Base-by-base conservation (phyloP, 2,329 filamentous ascomycete genomes). In the Trichoderma endophyticum region DNA sequence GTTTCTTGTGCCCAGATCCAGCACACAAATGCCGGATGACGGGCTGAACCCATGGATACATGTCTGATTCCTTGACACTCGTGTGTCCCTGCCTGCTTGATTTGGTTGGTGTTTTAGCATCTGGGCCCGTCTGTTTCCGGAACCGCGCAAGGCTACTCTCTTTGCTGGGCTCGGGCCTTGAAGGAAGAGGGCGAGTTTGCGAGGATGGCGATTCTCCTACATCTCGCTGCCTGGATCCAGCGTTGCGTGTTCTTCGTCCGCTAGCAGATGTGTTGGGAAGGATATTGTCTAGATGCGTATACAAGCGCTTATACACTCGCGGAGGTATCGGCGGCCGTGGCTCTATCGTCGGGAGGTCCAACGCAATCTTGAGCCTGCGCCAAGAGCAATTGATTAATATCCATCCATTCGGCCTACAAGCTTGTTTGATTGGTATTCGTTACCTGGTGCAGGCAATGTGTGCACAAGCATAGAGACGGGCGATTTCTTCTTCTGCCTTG, bases 371-470 rank as follows among this genome's bases (percentile, higher is more conserved):
- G 51, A 97, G 85, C 68, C 94, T 94, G 43, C 8, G 14, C 6
- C 12, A 14, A 26, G 18, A 1, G 9, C 12, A 34, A 34, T 7
- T 26, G 65, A 21, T 70, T 36, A 70, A 18, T 26, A 3, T 0
- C 14, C 6, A 5, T 0, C 11, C 12, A 30, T 1, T 7, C 4
- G 3, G 1, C 6, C 57, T 43, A 6, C 12, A 30, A 54, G 15
- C 1, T 1, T 28, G 28, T 18, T 0, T 26, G 14, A 14, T 5
- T 11, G 34, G 21, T 9, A 28, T 66, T 26, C n/a, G 24, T 59
- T 82, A 93, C 92, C 93, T 89, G 76, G 95, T 93, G 79, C 95
- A 98, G 24, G 96, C 96, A 73, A 99, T 88, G 81, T 97, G 91
- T 15, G 93, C 92, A 80, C 94, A 97, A 4, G 92, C 92, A 80